Base-by-base conservation (phyloP, 1,284 basidiomycete species). In the Bondarzewia mesenterica region DNA sequence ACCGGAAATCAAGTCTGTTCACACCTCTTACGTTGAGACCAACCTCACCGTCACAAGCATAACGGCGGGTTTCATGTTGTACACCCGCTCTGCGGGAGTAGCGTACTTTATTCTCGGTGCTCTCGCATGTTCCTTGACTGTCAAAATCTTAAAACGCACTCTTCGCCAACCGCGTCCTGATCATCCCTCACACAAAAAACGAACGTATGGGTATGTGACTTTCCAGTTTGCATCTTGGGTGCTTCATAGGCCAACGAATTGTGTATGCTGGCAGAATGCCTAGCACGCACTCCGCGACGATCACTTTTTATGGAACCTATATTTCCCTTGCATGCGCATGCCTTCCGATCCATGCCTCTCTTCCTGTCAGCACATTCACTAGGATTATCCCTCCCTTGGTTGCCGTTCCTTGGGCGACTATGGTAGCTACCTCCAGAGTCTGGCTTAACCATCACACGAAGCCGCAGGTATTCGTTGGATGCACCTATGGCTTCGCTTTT, bases 361-460 rank as follows among this genome's bases (percentile, higher is more conserved):
- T 80, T 54, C 59, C 67, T 60, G 57, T 66, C 56, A 47, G 60
- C 12, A 45, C 58, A 20, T 50, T 63, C 22, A 65, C 63, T 36
- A 69, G 74, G 39, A 47, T 69, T 3, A 35, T 77, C 5, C 68
- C 73, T 0, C 72, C 73, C 1, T 25, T 77, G 3, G 57, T 82
- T 35, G 65, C 72, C 14, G 53, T 80, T 4, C 77, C 78, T 4
- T 84, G 73, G 75, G 77, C 77, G 18, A 54, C 59, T 15, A 59
- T 72, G 6, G 76, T 90, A 43, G 68, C 83, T 2, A 66, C 78
- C 55, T 90, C 86, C 18, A 71, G 91, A 41, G 75, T 90, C 37
- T 82, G 81, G 78, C 70, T 93, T 18, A 87, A 89, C 0, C 84
- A 93, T 60, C 90, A 94, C 65, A 90, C 87, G 1, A 75, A 72